Base-by-base conservation (phyloP, 1,284 basidiomycete species). In the Cerrena zonata region DNA sequence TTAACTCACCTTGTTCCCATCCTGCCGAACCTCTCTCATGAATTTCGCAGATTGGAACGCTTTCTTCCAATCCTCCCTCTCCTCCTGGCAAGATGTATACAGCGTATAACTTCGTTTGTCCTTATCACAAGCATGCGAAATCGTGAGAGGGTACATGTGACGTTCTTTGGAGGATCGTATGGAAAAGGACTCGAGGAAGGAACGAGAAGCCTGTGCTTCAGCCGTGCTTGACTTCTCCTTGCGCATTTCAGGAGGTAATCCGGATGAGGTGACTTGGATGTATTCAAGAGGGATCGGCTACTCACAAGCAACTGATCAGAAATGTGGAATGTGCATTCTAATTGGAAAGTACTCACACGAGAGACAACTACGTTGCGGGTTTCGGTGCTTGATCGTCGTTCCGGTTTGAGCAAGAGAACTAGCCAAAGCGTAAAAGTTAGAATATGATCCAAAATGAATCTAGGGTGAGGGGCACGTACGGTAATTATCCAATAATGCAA, bases 281-380 rank as follows among this genome's bases (percentile, higher is more conserved):
- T 82, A 90, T 45, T 85, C 82, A 2, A 91, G 67, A 2, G 87
- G 84, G 45, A 91, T 77, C 25, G 89, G 88, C 88, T 90, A 22
- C n/a, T n/a, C n/a, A n/a, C n/a, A n/a, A n/a, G n/a, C n/a, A 25
- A 45, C 25, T 26, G 5, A 27, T 30, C 30, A 45, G 44, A 34
- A 7, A 40, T 40, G 10, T 30, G 23, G 23, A 26, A 19, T 25
- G 36, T 25, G 37, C 22, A 40, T 13, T 3, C 26, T 24, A 38
- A 18, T 15, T 19, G 15, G 47, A 41, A 10, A 7, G 37, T 23
- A 61, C 79, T 54, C 64, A 89, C 87, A 50, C 86, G 74, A 43
- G 84, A 86, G 34, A 80, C 73, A 19, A 89, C 73, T 41, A 75
- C 64, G 37, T 80, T 76, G 61, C 73, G 78, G 22, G 72, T 61